phyloP scores from a whole-genome alignment of 2,329 filamentous ascomycete genomes.

The Diaporthe batatas region DNA sequence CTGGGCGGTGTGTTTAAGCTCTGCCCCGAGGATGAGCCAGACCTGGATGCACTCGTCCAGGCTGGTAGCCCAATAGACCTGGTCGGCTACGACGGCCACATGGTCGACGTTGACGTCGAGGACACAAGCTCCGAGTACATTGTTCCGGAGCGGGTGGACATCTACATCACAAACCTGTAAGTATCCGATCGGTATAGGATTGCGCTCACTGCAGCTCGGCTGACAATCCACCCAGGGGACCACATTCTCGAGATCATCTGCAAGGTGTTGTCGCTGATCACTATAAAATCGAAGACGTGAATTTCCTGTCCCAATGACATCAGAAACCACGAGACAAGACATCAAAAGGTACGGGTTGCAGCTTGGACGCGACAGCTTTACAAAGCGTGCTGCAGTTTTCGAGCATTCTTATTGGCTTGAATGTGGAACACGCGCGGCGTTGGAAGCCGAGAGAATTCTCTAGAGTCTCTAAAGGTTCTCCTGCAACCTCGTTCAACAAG shows the following conservation, averaged over 20 bases:
- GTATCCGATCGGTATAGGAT: constrained; percentile 48
- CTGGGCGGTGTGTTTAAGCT: constrained; percentile 94
- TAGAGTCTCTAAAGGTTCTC: neutral
- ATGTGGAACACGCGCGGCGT: constrained; percentile 24
- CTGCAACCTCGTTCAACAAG: neutral
- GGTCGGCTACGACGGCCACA: constrained; percentile 81
- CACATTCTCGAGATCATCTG: constrained; percentile 50
- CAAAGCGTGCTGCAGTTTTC: neutral
- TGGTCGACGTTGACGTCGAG: constrained; percentile 83
- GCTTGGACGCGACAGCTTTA: constrained; percentile 5
- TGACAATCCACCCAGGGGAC: constrained; percentile 46
- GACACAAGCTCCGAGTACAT: constrained; percentile 89
- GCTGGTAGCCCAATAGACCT: constrained; percentile 85
- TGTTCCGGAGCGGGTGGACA: constrained; percentile 79
- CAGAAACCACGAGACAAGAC: constrained; percentile 43
- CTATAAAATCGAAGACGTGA: constrained; percentile 71
- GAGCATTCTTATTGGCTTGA: constrained; percentile 20
- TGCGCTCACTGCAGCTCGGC: neutral
- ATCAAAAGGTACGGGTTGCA: constrained; percentile 7
- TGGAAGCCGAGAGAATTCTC: constrained; percentile 10
- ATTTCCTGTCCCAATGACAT: constrained; percentile 63
- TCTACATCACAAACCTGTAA: constrained; percentile 89
- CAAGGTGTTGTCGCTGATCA: constrained; percentile 49
- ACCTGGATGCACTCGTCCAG: constrained; percentile 85
- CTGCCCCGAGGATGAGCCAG: constrained; percentile 88